Evolutionary conservation across 164 flowering plant species (phyloP), one percentile per base, ranked within the genome.

Genomic region (Umbellularia californica): DNA sequence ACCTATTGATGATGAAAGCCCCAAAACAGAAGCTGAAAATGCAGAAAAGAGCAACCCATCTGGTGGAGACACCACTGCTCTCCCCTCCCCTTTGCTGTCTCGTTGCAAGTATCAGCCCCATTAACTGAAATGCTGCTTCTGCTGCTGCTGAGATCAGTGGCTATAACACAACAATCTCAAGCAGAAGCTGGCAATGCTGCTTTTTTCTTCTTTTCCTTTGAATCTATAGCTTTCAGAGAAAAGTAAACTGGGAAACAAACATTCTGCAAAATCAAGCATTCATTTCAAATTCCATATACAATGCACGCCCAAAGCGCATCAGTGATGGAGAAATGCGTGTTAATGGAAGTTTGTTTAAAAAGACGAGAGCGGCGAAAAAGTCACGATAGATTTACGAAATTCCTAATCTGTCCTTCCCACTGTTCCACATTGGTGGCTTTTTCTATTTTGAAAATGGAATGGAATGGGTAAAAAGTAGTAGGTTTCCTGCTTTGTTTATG

Each of bases 1-100:
- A 90, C 98, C 98, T 87, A 90, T 89, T 87, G 73, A 89, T 82
- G 50, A 91, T 84, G 65, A 88, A 77, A 83, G 86, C 82, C 58
- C 97, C 96, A 35, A 89, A 79, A 81, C 82, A 85, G 88, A 93
- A 93, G 82, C 96, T 91, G 27, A 84, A 87, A 82, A 88, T 81
- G 90, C 97, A 93, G 70, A 93, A 82, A 25, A 88, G 28, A 74
- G 81, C 78, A 73, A 90, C 93, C 90, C 91, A 89, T 89, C 84
- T 80, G 52, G 87, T 77, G n/a, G 94, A 85, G 47, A 89, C 76
- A 23, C 95, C 92, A 15, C 60, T 7, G 20, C 60, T 55, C 74
- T 78, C 86, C 66, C 72, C 82, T 58, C 85, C 71, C 76, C 80
- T 89, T 74, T 82, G 87, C 68, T 79, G 75, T 68, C 87, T 89